These are phyloP conservation scores for Nematocida ironsii DNA, from an alignment of 371 early-diverging fungal species.

Conservation along the genomic window DNA sequence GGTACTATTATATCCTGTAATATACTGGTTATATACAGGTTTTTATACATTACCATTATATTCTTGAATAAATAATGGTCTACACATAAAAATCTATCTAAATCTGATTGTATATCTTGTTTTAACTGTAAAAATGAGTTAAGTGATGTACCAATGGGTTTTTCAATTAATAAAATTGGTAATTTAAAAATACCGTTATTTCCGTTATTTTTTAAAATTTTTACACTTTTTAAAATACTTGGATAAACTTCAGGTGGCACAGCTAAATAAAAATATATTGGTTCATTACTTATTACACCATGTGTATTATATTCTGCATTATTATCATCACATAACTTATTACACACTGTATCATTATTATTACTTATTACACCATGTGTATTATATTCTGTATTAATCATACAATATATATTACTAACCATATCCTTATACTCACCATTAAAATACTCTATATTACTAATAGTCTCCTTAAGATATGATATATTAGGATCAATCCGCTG, in stretches of 20 bases:
- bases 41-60: constrained; percentile 57
- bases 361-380: too few relatives aligned
- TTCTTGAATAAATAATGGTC: constrained; percentile 70
- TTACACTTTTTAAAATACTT: constrained; percentile 72
- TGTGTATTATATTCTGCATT: not conserved
- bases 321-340: too few relatives aligned
- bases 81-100: constrained; percentile 59
- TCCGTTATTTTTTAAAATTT: constrained; percentile 68
- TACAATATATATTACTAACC: constrained; percentile 67
- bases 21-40: constrained; percentile 26
- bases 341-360: too few relatives aligned
- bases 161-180: constrained; percentile 81
- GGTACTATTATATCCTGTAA: constrained; percentile 71
- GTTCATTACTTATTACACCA: not conserved
- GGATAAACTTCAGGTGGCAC: constrained; percentile 90
- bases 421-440: constrained; percentile 80
- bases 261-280: constrained; percentile 87
- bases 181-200: not conserved
- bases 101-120: not conserved
- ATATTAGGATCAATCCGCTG: constrained; percentile 74
- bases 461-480: constrained; percentile 73
- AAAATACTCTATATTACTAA: constrained; percentile 76
- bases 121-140: constrained; percentile 73
- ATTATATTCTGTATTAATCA: not conserved
- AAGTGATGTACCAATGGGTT: constrained; percentile 91